These are phyloP conservation scores for Pseudopithomyces chartarum DNA, from an alignment of 2,329 filamentous ascomycete species.

Conservation along the genomic window DNA sequence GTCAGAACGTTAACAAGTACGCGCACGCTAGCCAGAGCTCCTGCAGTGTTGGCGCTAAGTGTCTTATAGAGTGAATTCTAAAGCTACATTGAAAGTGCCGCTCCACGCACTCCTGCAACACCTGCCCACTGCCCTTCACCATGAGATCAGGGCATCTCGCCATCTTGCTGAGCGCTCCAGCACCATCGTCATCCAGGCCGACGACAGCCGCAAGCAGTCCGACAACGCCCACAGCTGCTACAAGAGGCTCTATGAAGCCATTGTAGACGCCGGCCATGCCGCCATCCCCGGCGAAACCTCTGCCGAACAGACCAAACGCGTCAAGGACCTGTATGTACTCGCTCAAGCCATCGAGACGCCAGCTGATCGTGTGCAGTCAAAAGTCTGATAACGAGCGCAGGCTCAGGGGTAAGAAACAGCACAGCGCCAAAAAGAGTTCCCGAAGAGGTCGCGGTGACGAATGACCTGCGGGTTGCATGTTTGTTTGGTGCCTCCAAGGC, in stretches of 20 bases:
- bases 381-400: conserved; percentile 63
- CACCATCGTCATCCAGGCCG: conserved; percentile 65
- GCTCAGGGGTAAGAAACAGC: conserved; percentile 63
- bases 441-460: conserved; percentile 49
- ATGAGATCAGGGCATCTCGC: conserved; percentile 56
- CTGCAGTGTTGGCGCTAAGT: conserved; percentile 15
- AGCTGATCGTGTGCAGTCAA: conserved; percentile 50
- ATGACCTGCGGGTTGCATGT: conserved; percentile 22
- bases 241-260: conserved; percentile 60
- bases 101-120: conserved; percentile 58
- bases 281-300: conserved; percentile 66
- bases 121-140: conserved; percentile 60
- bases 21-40: conserved; percentile 9
- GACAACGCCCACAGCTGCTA: conserved; percentile 66
- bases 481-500: no score
- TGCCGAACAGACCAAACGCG: conserved; percentile 58
- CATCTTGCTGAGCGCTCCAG: conserved; percentile 60
- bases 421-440: conserved; percentile 65
- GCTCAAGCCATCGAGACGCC: conserved; percentile 14
- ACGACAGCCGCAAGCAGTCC: conserved; percentile 65
- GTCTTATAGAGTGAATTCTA: conserved; percentile 64
- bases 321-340: conserved; percentile 57
- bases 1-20: conserved; percentile 73
- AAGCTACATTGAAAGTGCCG: conserved; percentile 66
- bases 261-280: conserved; percentile 56